phyloP scores from a whole-genome alignment of 805 yeast genomes.

The Metschnikowia bowlesiae region DNA sequence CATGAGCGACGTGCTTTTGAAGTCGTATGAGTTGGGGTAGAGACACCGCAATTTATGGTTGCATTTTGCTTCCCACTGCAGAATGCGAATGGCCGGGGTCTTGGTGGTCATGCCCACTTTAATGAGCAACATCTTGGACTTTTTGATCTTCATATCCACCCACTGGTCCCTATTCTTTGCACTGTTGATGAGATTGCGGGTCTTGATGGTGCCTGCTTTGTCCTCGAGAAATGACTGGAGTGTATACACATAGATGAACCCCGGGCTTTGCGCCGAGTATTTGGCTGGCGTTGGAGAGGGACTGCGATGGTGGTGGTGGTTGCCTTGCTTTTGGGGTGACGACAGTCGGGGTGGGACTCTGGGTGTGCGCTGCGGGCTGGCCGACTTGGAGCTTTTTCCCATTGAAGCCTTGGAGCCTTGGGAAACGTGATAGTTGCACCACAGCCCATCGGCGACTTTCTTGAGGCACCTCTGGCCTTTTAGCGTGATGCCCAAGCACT shows the following conservation, averaged over 20 bases:
- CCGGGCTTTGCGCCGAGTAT: constrained; percentile 17
- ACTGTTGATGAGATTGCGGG: constrained; percentile 23
- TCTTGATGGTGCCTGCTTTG: constrained; percentile 35
- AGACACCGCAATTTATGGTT: constrained; percentile 41
- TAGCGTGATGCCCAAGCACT: constrained; percentile 14
- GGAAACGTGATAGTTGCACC: constrained; percentile 14
- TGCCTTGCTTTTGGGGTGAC: neutral
- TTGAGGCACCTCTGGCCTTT: constrained; percentile 14
- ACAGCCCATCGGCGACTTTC: constrained; percentile 9
- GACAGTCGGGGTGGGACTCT: neutral
- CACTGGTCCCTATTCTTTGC: constrained; percentile 22
- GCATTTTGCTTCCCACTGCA: constrained; percentile 53
- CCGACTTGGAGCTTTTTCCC: neutral
- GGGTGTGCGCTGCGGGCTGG: neutral
- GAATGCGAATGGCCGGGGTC: constrained; percentile 36
- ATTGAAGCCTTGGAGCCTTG: neutral
- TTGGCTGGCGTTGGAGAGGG: neutral
- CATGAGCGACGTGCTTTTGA: constrained; percentile 6
- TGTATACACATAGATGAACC: constrained; percentile 51
- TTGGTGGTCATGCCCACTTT: constrained; percentile 55
- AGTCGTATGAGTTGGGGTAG: constrained; percentile 25
- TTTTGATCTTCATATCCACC: constrained; percentile 32
- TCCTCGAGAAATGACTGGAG: constrained; percentile 32
- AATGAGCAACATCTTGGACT: constrained; percentile 36
- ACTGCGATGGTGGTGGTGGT: neutral